Conservation (phyloP, 2,329 filamentous ascomycete species). For the Apiospora phragmitis region DNA sequence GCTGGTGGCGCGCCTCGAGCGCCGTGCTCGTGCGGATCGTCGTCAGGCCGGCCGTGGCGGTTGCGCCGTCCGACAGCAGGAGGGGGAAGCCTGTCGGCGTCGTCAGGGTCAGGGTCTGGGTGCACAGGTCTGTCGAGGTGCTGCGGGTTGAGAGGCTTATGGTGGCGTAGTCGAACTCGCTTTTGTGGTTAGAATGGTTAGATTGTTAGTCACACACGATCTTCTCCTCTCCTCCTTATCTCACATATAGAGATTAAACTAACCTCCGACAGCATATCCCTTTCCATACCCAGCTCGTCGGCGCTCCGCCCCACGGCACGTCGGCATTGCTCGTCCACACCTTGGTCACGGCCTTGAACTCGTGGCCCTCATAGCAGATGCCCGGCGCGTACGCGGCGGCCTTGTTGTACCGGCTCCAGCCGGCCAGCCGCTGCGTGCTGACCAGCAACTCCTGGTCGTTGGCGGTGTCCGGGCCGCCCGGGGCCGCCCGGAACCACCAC, state of each 20-base stretch:
- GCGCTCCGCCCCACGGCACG: background rate
- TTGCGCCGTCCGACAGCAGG: background rate
- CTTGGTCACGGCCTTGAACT: background rate
- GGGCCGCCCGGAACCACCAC: background rate
- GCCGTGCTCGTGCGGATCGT: background rate
- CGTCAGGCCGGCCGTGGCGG: background rate
- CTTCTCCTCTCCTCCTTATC: background rate
- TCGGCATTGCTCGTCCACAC: background rate
- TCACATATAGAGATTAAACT: background rate
- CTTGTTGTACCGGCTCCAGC: background rate
- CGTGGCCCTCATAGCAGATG: background rate
- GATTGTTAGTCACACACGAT: background rate
- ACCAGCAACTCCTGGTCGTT: background rate
- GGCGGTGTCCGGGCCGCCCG: background rate
- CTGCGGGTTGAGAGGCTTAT: background rate
- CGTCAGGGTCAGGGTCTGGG: background rate
- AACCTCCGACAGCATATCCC: background rate
- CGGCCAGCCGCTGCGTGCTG: background rate
- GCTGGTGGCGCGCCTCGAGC: background rate
- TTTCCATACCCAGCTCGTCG: background rate
- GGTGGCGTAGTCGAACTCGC: background rate
- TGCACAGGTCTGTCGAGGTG: background rate
- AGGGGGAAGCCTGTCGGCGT: background rate
- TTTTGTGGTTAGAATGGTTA: background rate
- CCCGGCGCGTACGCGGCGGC: background rate